phyloP scores from a whole-genome alignment of 345 rosid genomes.

The Arabidopsis suecica region DNA sequence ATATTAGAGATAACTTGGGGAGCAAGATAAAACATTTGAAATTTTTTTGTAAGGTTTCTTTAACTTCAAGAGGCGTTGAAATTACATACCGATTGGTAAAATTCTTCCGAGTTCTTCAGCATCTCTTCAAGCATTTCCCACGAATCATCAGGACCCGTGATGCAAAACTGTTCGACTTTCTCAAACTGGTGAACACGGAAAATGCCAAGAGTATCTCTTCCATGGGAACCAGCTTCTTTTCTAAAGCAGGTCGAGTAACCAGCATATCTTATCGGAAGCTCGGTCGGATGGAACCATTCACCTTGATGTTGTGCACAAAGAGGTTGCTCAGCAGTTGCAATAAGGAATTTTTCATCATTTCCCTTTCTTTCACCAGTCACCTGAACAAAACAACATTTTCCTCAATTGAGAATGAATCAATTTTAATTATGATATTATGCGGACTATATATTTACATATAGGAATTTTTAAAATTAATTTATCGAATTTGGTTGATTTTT shows the following conservation, averaged over 20 bases:
- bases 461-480: no score
- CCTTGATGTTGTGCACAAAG: conserved; percentile 84
- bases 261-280: conserved; percentile 89
- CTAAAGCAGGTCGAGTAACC: conserved; percentile 94
- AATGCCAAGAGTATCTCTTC: conserved; percentile 87
- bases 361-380: conserved; percentile 72
- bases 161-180: conserved; percentile 91
- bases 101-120: conserved; percentile 84
- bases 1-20: no score
- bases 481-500: no score
- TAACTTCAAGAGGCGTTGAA: neutral
- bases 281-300: conserved; percentile 87
- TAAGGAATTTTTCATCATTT: conserved; percentile 82
- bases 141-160: conserved; percentile 82
- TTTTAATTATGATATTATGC: no score
- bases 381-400: conserved; percentile 40
- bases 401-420: no score
- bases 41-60: neutral
- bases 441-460: no score
- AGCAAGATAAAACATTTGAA: neutral
- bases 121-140: conserved; percentile 93
- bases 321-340: conserved; percentile 93
- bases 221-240: conserved; percentile 72
- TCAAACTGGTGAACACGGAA: conserved; percentile 97
- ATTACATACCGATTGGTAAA: conserved; percentile 62